phyloP scores from a whole-genome alignment of 805 yeast genomes.

The Blastobotrys robertii region DNA sequence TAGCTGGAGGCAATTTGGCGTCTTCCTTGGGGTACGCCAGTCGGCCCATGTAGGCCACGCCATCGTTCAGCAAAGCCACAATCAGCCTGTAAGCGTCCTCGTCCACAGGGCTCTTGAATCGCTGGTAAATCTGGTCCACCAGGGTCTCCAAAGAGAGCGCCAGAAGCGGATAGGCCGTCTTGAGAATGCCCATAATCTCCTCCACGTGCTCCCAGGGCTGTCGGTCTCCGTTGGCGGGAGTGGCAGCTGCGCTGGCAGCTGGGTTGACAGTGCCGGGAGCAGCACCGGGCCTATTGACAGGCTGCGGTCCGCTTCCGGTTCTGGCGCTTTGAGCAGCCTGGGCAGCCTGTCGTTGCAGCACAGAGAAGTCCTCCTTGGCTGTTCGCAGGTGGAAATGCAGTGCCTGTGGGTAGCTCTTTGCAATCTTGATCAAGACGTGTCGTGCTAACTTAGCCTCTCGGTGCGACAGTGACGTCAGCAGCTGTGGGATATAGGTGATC shows the following conservation, averaged over 20 bases:
- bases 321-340: conserved; percentile 35
- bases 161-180: conserved; percentile 90
- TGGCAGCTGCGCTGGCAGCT: conserved; percentile 2
- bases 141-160: conserved; percentile 89
- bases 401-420: conserved; percentile 96
- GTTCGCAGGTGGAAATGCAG: conserved; percentile 92
- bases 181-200: conserved; percentile 88
- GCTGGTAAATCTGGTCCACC: conserved; percentile 88
- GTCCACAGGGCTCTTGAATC: conserved; percentile 89
- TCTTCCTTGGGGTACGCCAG: conserved; percentile 80
- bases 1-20: conserved; percentile 79
- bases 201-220: conserved; percentile 92
- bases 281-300: neutral
- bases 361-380: conserved; percentile 86
- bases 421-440: conserved; percentile 79
- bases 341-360: conserved; percentile 67
- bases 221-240: conserved; percentile 24
- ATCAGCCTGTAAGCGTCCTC: conserved; percentile 94
- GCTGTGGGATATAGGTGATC: conserved; percentile 94
- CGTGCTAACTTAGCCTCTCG: conserved; percentile 86
- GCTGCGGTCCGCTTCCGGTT: conserved; percentile 13
- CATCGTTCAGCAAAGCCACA: conserved; percentile 87
- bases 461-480: conserved; percentile 80
- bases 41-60: conserved; percentile 80
- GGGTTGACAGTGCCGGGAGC: conserved; percentile 5